These are phyloP conservation scores for Trypanosomatidae sp. DNA, from an alignment of 208 protist genomes.

Conservation along the genomic window DNA sequence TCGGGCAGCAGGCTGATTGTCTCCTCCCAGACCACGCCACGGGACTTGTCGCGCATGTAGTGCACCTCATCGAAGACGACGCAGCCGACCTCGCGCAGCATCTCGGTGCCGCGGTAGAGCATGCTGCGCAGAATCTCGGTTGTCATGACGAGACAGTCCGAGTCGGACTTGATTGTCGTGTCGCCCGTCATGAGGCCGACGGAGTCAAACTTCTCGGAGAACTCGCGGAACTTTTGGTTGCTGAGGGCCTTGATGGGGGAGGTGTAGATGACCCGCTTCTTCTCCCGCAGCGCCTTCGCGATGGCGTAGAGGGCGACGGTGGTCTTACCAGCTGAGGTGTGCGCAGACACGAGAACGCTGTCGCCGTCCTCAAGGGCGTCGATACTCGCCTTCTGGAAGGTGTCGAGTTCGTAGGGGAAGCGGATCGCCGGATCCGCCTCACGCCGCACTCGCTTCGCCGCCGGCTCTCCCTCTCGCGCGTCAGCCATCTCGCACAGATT, in stretches of 20 bases:
- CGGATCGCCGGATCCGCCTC: conserved; percentile 86
- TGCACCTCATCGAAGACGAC: conserved; percentile 99
- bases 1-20: conserved; percentile 99
- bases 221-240: conserved; percentile 99
- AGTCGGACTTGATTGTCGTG: conserved; percentile 98
- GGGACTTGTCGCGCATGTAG: conserved; percentile 99
- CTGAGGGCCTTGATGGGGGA: conserved; percentile 99
- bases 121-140: conserved; percentile 99
- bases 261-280: conserved; percentile 99
- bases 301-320: conserved; percentile 99
- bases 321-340: conserved; percentile 99
- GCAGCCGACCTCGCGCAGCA: conserved; percentile 99
- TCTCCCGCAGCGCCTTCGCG: conserved; percentile 96
- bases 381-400: conserved; percentile 95
- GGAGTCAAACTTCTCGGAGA: conserved; percentile 96
- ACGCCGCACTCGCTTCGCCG: conserved; percentile 55
- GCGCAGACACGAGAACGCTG: conserved; percentile 99
- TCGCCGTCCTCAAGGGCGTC: conserved; percentile 95
- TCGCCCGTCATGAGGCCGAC: conserved; percentile 99
- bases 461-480: no score
- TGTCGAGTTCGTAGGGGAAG: conserved; percentile 96
- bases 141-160: conserved; percentile 99
- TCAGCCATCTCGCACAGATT: no score
- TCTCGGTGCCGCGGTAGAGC: conserved; percentile 98
- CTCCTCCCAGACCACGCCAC: conserved; percentile 99